A percentile compares a stretch with the other conserved stretches of the same genome.
phyloP scores from a whole-genome alignment of 208 protist species.

The Acanthamoeba pearcei region DNA sequence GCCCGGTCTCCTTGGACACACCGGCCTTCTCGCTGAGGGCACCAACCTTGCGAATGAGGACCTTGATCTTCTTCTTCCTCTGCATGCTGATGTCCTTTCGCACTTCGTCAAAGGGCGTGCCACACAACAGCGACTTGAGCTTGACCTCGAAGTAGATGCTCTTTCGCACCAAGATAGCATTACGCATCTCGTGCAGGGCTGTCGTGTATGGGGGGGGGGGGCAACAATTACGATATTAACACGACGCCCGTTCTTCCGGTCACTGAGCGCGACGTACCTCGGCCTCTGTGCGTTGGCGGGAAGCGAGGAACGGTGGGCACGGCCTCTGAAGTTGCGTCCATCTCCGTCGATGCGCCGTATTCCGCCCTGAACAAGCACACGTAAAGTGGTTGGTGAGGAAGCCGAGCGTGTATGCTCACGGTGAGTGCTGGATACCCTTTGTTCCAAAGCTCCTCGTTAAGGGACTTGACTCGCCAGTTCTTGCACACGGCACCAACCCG shows the following conservation, averaged over 20 bases:
- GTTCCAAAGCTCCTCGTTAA: conserved; percentile 62
- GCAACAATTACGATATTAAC: not conserved
- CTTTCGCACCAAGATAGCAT: conserved; percentile 64
- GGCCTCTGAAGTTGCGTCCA: not conserved
- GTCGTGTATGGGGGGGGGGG: not conserved
- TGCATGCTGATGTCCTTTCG: conserved; percentile 56
- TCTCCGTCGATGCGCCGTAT: not conserved
- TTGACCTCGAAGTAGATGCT: conserved; percentile 63
- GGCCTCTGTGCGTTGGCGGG: conserved; percentile 33
- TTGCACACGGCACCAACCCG: conserved; percentile 47
- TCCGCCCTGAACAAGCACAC: not conserved
- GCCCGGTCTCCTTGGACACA: conserved; percentile 24
- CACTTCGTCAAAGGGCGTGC: conserved; percentile 40
- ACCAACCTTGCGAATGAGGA: conserved; percentile 10
- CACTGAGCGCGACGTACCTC: not conserved
- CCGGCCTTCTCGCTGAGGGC: conserved; percentile 48
- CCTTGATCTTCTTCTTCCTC: conserved; percentile 70
- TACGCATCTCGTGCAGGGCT: conserved; percentile 55
- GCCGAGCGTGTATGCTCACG: too few relatives aligned
- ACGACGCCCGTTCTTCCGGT: too few relatives aligned
- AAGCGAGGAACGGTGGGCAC: conserved; percentile 53
- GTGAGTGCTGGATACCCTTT: not conserved
- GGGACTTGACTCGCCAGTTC: conserved; percentile 56
- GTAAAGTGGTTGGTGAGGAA: too few relatives aligned
- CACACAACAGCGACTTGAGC: conserved; percentile 65